These are phyloP conservation scores for Polytrichum formosum DNA, from an alignment of 225 moss, liverwort and hornwort genomes.

Conservation along the genomic window DNA sequence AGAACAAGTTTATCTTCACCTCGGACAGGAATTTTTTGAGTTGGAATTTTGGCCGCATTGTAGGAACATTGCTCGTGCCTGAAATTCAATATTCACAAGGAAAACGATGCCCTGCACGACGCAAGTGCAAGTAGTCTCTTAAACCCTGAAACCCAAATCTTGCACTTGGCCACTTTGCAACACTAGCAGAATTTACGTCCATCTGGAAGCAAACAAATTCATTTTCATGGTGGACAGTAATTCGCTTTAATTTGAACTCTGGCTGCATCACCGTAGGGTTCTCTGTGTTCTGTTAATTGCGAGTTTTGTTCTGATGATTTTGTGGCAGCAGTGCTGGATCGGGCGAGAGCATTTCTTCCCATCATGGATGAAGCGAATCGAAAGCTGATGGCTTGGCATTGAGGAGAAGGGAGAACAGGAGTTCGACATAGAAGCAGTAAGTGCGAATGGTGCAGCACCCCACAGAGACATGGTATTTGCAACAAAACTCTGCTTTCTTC, in stretches of 20 bases:
- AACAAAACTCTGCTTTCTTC: not conserved
- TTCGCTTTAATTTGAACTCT: not conserved
- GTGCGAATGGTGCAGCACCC: constrained; percentile 40
- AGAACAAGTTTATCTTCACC: too few relatives aligned
- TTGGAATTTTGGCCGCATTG: too few relatives aligned
- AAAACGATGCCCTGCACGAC: too few relatives aligned
- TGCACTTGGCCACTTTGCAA: not conserved
- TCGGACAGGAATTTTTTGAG: not conserved
- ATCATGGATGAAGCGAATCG: constrained; percentile 71
- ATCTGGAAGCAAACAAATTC: not conserved
- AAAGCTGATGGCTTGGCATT: constrained; percentile 69
- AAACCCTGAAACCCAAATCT: not conserved
- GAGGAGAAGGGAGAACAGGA: constrained; percentile 69
- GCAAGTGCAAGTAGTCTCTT: too few relatives aligned
- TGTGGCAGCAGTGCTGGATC: constrained; percentile 52
- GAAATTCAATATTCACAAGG: too few relatives aligned
- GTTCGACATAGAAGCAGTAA: constrained; percentile 70
- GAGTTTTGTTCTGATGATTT: not conserved
- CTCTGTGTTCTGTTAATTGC: not conserved
- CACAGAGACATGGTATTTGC: constrained; percentile 77
- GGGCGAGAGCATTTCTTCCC: constrained; percentile 77
- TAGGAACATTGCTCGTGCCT: not conserved
- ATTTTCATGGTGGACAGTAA: not conserved
- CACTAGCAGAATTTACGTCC: too few relatives aligned
- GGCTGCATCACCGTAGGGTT: not conserved